Percentiles rank a stretch among this genome's conserved stretches.
phyloP scores from a whole-genome alignment of 148 eudicot genomes.

The Vaccinium corymbosum region DNA sequence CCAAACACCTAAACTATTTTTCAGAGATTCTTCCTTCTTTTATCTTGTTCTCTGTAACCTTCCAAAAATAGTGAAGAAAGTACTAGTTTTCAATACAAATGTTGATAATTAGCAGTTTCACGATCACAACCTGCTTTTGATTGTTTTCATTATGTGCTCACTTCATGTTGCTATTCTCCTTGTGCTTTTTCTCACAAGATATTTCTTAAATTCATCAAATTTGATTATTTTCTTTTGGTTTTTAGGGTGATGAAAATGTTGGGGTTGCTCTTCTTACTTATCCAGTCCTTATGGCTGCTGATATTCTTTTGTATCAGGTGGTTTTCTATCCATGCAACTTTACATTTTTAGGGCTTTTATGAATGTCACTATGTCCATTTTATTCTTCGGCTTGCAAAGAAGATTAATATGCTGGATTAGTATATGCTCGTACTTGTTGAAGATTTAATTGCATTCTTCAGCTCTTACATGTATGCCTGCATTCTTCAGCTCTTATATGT shows the following conservation, averaged over 20 bases:
- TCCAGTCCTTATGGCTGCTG: constrained; percentile 98
- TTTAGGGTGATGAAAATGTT: constrained; percentile 96
- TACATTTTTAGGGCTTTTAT: background rate
- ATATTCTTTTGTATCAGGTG: constrained; percentile 97
- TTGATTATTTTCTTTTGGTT: constrained; percentile 2
- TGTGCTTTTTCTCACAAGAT: background rate
- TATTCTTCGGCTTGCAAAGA: background rate
- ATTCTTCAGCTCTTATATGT: background rate
- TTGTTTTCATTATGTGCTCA: background rate
- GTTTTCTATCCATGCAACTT: constrained; percentile 12
- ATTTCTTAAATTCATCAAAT: background rate
- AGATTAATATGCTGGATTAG: background rate
- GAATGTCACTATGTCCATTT: background rate
- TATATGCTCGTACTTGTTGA: background rate
- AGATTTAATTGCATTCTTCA: background rate
- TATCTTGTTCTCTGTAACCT: background rate
- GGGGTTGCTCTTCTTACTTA: constrained; percentile 90
- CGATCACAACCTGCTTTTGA: background rate
- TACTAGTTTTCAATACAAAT: background rate
- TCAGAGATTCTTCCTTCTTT: background rate
- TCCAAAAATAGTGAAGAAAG: background rate
- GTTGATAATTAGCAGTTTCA: background rate
- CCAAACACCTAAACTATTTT: background rate
- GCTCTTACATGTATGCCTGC: background rate
- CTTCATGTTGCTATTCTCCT: background rate